Evolutionary conservation across 495 filamentous ascomycete genomes (phyloP).

Genomic region (Penicillium goetzii): DNA sequence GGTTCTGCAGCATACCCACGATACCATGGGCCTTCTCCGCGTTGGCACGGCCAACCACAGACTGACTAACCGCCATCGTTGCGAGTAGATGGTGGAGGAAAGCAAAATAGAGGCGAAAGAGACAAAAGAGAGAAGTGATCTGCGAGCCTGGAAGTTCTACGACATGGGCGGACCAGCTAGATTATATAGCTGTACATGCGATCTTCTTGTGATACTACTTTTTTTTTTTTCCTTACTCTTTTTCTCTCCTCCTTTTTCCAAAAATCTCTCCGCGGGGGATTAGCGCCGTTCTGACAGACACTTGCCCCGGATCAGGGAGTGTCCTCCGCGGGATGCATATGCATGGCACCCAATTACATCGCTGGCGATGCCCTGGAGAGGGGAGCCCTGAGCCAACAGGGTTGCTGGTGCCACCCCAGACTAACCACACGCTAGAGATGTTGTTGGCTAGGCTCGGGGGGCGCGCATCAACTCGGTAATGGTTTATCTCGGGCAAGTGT

Average conservation of each 20-base stretch:
- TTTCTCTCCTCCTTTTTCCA: slow-evolving; percentile 2
- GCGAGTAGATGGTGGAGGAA: slow-evolving; percentile 3
- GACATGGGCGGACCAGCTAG: slow-evolving; percentile 6
- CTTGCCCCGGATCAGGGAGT: slow-evolving; percentile 14
- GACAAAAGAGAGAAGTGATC: slow-evolving; percentile 9
- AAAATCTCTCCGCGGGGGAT: slow-evolving; percentile 5
- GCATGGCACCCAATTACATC: slow-evolving; percentile 6
- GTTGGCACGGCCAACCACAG: slow-evolving; percentile 41
- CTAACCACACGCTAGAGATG: slow-evolving; percentile 18
- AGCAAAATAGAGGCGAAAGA: slow-evolving; percentile 1
- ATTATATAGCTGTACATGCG: slow-evolving; percentile 17
- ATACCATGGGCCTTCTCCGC: slow-evolving; percentile 41
- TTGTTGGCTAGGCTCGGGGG: slow-evolving; percentile 19
- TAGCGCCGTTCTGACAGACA: slow-evolving; percentile 8
- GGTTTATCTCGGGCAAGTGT: slow-evolving; percentile 9
- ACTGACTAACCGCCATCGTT: slow-evolving; percentile 36
- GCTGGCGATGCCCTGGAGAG: slow-evolving; percentile 10
- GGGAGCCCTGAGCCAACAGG: slow-evolving; percentile 6
- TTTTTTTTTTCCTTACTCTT: slow-evolving; percentile 4
- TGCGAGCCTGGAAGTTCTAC: neutral
- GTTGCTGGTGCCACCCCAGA: slow-evolving; percentile 16
- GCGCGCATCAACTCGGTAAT: slow-evolving; percentile 21
- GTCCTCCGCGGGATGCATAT: neutral
- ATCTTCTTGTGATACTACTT: neutral
- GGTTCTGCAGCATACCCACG: slow-evolving; percentile 42